Evolutionary conservation across 768 basidiomycete species (phyloP).

Genomic region (Termitomyces sp.): DNA sequence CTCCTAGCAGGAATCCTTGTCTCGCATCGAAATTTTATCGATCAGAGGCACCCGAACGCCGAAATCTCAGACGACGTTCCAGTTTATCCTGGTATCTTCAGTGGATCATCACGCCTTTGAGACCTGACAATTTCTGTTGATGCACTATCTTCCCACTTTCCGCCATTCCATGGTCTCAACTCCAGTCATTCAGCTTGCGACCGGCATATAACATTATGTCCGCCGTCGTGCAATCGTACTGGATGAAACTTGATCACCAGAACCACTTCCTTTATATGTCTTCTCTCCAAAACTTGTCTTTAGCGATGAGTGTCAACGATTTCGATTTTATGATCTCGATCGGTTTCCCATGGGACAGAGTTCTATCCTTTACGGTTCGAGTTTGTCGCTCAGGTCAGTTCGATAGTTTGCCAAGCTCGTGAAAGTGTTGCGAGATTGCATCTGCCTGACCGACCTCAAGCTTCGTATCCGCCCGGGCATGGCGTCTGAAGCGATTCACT

Average conservation of each 20-base stretch:
- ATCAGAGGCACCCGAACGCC: no score
- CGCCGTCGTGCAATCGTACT: not conserved
- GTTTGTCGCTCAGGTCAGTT: not conserved
- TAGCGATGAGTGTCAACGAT: not conserved
- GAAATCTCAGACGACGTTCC: no score
- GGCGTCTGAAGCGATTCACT: not conserved
- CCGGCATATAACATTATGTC: not conserved
- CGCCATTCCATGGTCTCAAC: not conserved
- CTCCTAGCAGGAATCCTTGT: no score
- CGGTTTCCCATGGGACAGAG: not conserved
- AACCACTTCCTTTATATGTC: not conserved
- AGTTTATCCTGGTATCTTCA: no score
- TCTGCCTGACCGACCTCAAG: not conserved
- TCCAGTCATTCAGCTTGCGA: not conserved
- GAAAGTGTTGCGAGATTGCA: not conserved
- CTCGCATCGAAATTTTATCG: no score
- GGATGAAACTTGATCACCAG: not conserved
- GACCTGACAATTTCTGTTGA: no score
- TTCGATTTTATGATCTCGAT: not conserved
- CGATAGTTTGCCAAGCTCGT: not conserved
- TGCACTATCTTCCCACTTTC: not conserved
- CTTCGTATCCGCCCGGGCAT: not conserved
- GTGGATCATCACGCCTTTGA: no score
- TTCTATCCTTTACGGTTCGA: not conserved
- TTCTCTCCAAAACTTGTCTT: not conserved